Evolutionary conservation across 2,329 filamentous ascomycete species (phyloP).

Genomic region (Lachnellula hyalina): DNA sequence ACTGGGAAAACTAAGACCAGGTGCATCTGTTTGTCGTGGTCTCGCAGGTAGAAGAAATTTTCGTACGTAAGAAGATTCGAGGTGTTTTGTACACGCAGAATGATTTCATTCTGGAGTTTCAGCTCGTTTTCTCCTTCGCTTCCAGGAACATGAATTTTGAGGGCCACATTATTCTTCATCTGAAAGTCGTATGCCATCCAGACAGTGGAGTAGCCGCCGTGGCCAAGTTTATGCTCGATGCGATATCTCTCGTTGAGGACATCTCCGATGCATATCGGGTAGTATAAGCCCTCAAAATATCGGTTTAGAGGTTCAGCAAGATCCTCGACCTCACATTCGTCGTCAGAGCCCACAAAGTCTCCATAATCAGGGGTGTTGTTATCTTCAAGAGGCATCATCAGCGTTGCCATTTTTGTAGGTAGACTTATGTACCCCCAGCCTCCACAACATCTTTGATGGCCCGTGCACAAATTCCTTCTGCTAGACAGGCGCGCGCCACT

Average conservation of each 20-base stretch:
- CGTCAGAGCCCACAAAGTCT: no score
- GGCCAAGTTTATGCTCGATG: conserved; percentile 41
- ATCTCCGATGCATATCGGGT: conserved; percentile 35
- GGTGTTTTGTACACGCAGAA: conserved; percentile 2
- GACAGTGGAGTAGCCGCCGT: conserved; percentile 40
- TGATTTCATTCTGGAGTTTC: conserved; percentile 13
- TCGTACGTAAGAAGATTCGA: conserved; percentile 9
- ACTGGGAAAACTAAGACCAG: conserved; percentile 10
- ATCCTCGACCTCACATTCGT: background rate
- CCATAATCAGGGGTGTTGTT: no score
- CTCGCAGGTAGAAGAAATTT: conserved; percentile 5
- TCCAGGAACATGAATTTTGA: conserved; percentile 12
- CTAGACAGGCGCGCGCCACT: no score
- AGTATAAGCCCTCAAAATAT: background rate
- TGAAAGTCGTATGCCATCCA: conserved; percentile 37
- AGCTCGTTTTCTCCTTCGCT: conserved; percentile 7
- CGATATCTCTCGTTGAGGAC: conserved; percentile 38
- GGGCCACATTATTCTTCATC: conserved; percentile 7
- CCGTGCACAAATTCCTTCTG: no score
- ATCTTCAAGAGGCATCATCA: background rate
- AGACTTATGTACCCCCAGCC: no score
- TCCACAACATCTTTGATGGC: no score
- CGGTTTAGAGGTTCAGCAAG: background rate
- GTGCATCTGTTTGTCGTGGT: conserved; percentile 2
- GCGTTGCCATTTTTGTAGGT: no score